phyloP scores from a whole-genome alignment of 2,329 filamentous ascomycete species.

The Fusarium palustre region DNA sequence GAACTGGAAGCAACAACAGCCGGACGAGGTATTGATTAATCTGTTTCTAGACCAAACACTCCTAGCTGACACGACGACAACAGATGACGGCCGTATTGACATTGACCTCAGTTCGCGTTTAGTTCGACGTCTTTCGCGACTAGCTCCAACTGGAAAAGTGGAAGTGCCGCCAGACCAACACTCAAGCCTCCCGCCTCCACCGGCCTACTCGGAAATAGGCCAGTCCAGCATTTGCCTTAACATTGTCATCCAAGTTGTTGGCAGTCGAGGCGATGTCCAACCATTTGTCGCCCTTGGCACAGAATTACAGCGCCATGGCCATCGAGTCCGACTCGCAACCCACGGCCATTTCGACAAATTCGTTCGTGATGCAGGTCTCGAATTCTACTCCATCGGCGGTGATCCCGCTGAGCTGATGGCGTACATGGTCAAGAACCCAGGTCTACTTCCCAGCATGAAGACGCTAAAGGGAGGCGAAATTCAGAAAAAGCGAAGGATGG shows the following conservation, averaged over 20 bases:
- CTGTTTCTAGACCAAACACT: not conserved
- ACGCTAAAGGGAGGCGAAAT: not conserved
- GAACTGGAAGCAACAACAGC: slow-evolving; percentile 7
- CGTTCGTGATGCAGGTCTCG: not conserved
- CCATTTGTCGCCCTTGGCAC: slow-evolving; percentile 20
- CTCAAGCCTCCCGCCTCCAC: not conserved
- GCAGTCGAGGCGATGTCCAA: slow-evolving; percentile 30
- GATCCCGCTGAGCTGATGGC: slow-evolving; percentile 26
- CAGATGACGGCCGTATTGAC: slow-evolving; percentile 17
- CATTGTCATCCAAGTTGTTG: slow-evolving; percentile 34
- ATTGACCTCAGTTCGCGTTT: slow-evolving; percentile 18
- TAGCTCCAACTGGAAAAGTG: not conserved
- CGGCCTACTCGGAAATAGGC: not conserved
- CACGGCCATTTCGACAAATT: slow-evolving; percentile 25
- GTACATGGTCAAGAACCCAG: slow-evolving; percentile 8
- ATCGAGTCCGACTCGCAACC: slow-evolving; percentile 32
- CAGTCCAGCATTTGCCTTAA: slow-evolving; percentile 3
- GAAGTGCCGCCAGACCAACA: not conserved
- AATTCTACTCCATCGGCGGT: slow-evolving; percentile 20
- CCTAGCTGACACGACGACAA: not conserved
- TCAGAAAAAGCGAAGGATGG: not conserved
- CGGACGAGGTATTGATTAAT: not conserved
- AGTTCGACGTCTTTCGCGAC: slow-evolving; percentile 5
- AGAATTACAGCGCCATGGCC: slow-evolving; percentile 26
- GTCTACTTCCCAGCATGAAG: not conserved